These are phyloP conservation scores for Miscanthus sacchariflorus DNA, from an alignment of 202 grass and related monocot genomes.

Conservation along the genomic window DNA sequence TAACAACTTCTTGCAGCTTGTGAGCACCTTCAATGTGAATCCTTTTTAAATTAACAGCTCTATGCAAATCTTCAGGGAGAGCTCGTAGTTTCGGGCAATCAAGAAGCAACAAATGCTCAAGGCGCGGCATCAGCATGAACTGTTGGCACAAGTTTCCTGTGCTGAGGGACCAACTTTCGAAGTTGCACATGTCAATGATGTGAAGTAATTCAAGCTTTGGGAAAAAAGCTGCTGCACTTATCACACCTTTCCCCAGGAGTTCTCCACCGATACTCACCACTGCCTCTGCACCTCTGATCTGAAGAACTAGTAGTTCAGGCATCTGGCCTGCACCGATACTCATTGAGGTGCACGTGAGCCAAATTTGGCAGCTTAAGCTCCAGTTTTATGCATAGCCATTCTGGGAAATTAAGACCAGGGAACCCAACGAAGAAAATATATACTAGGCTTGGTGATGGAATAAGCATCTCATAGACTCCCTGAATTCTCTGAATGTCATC, in stretches of 20 bases:
- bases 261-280: background rate
- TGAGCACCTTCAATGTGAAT: slow-evolving; percentile 47
- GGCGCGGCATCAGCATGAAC: slow-evolving; percentile 20
- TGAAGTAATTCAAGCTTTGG: slow-evolving; percentile 36
- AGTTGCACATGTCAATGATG: slow-evolving; percentile 6
- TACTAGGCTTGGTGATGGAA: too few species aligned
- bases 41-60: background rate
- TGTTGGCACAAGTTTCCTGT: background rate
- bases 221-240: background rate
- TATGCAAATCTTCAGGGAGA: slow-evolving; percentile 27
- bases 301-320: background rate
- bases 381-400: too few species aligned
- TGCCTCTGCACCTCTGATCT: slow-evolving; percentile 13
- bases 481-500: too few species aligned
- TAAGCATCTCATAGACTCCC: too few species aligned
- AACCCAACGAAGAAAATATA: too few species aligned
- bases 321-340: too few species aligned
- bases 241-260: slow-evolving; percentile 19
- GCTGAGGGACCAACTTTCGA: slow-evolving; percentile 34
- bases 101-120: background rate
- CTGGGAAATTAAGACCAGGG: too few species aligned
- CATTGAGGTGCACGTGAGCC: too few species aligned
- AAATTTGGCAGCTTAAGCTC: too few species aligned
- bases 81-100: slow-evolving; percentile 37
- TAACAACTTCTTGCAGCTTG: slow-evolving; percentile 19